A percentile compares a stretch with the other conserved stretches of the same genome.
Conservation (phyloP, 192 early-diverging fungal genomes). For the Entomortierella beljakovae region DNA sequence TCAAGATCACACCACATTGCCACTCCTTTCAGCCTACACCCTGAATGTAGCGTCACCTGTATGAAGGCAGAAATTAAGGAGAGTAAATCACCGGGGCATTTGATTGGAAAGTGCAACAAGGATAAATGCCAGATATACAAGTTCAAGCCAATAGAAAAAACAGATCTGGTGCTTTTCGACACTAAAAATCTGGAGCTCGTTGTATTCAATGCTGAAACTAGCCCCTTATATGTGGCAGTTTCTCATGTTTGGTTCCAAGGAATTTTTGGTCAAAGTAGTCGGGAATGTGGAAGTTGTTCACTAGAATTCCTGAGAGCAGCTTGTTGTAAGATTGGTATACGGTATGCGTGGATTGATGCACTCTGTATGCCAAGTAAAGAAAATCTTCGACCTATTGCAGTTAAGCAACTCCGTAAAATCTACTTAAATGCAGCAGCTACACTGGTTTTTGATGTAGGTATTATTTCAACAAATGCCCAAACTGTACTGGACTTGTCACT, state of each 20-base stretch:
- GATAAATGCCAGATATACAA: background rate
- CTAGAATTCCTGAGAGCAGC: background rate
- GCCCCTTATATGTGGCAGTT: constrained; percentile 2
- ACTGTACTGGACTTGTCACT: constrained; percentile 11
- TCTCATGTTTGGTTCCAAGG: constrained; percentile 23
- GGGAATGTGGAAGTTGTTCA: constrained; percentile 11
- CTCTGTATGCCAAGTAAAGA: too few species aligned
- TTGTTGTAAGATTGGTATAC: constrained; percentile 5
- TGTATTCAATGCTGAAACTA: background rate
- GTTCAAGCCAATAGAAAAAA: constrained; percentile 8
- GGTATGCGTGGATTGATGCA: constrained; percentile 11
- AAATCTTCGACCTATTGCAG: constrained; percentile 6
- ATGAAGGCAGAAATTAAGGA: background rate
- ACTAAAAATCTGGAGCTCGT: too few species aligned
- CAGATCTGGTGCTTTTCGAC: too few species aligned
- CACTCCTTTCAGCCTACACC: background rate
- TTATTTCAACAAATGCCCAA: constrained; percentile 6
- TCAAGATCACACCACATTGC: constrained; percentile 2
- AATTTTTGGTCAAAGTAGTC: constrained; percentile 18
- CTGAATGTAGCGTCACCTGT: background rate
- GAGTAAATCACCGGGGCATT: background rate
- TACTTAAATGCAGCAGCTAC: constrained; percentile 7
- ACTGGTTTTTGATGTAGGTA: constrained; percentile 9
- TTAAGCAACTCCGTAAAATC: constrained; percentile 6
- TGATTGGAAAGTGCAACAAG: constrained; percentile 7